These are phyloP conservation scores for Penicillium polonicum DNA, from an alignment of 2,329 filamentous ascomycete genomes.

Conservation along the genomic window DNA sequence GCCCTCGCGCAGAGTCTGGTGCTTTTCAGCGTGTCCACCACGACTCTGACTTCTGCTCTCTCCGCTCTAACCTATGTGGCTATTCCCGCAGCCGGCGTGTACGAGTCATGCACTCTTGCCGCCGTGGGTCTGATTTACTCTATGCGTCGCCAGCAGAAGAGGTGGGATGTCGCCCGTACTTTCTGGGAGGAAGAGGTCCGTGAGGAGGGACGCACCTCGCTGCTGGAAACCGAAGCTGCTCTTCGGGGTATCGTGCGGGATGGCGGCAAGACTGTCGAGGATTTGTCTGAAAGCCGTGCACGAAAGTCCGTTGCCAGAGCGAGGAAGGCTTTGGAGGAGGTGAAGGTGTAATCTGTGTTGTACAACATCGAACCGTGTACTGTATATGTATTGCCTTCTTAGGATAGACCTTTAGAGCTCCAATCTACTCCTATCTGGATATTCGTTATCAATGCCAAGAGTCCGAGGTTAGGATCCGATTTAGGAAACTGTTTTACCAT, in stretches of 20 bases:
- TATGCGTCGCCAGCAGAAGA: constrained; percentile 57
- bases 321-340: constrained; percentile 46
- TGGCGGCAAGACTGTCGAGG: constrained; percentile 40
- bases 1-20: constrained; percentile 72
- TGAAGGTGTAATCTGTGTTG: constrained; percentile 22
- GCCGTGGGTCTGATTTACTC: constrained; percentile 59
- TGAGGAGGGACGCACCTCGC: constrained; percentile 57
- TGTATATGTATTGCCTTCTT: constrained; percentile 22
- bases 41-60: constrained; percentile 60
- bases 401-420: constrained; percentile 19
- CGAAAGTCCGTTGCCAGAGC: constrained; percentile 49
- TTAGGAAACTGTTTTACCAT: background rate
- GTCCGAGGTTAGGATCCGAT: too few relatives aligned
- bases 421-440: constrained; percentile 20
- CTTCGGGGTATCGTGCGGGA: constrained; percentile 49
- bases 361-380: background rate
- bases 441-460: background rate
- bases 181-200: constrained; percentile 54
- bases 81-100: constrained; percentile 51
- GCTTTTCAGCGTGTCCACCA: constrained; percentile 71
- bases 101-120: constrained; percentile 60
- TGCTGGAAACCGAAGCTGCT: constrained; percentile 54
- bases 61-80: constrained; percentile 58
- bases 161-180: constrained; percentile 56
- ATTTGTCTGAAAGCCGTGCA: constrained; percentile 42